phyloP scores from a whole-genome alignment of 441 rosid species.

The Pelargonium exstipulatum region DNA sequence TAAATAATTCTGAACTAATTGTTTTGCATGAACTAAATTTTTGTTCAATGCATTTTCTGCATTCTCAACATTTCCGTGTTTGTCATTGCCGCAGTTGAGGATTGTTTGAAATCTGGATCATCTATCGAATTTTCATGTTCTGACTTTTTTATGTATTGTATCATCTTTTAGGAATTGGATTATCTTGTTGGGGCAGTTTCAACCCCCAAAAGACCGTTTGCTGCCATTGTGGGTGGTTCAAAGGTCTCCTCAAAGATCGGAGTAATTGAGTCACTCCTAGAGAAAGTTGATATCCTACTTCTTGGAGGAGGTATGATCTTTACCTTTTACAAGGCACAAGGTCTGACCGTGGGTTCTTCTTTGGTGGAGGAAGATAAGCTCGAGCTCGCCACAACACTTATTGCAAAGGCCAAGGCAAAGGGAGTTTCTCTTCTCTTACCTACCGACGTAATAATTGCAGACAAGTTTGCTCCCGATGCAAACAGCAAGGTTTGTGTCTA shows the following conservation, averaged over 20 bases:
- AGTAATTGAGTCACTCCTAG: constrained; percentile 83
- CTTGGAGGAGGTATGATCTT: constrained; percentile 94
- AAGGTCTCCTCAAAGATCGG: constrained; percentile 91
- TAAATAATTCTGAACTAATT: no score
- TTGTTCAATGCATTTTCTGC: no score
- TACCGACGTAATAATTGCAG: constrained; percentile 75
- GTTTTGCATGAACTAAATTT: no score
- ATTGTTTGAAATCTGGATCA: no score
- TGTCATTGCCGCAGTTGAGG: no score
- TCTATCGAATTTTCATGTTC: no score
- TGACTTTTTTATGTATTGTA: no score
- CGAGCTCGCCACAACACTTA: constrained; percentile 65
- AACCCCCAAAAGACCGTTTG: constrained; percentile 91
- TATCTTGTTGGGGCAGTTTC: constrained; percentile 92
- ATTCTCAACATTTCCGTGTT: no score
- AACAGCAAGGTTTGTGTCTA: constrained; percentile 59
- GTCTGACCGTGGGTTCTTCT: constrained; percentile 65
- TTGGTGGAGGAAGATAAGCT: constrained; percentile 89
- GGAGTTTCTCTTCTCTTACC: constrained; percentile 83
- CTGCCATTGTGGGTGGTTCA: constrained; percentile 91
- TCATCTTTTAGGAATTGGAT: constrained; percentile 61
- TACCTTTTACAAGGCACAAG: constrained; percentile 90
- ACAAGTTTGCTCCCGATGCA: constrained; percentile 83
- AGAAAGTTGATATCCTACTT: constrained; percentile 54
- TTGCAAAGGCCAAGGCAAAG: constrained; percentile 75